phyloP scores from a whole-genome alignment of 352 stramenopile species.

The Phytopythium aichiense region DNA sequence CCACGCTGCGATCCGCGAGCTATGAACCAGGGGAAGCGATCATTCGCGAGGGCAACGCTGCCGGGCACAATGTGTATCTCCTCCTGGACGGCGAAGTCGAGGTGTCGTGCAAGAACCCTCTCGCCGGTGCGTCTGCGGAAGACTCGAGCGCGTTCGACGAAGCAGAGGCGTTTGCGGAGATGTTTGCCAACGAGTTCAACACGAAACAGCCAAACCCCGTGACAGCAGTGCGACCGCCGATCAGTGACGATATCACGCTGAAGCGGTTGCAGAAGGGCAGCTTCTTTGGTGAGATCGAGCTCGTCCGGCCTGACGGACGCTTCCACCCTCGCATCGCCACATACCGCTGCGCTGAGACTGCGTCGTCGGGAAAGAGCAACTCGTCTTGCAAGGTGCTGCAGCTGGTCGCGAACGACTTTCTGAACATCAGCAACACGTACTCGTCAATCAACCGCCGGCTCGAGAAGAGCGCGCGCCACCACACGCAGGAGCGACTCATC shows the following conservation, averaged over 20 bases:
- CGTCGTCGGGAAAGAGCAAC: conserved; percentile 11
- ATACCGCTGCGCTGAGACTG: conserved; percentile 47
- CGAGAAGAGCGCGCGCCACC: conserved; percentile 46
- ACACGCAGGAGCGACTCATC: conserved; percentile 71
- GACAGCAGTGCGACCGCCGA: conserved; percentile 7
- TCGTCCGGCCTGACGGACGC: conserved; percentile 62
- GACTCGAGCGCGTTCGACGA: conserved; percentile 17
- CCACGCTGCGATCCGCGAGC: conserved; percentile 61
- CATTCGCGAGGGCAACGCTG: conserved; percentile 64
- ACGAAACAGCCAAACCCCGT: conserved; percentile 15
- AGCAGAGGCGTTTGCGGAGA: conserved; percentile 25
- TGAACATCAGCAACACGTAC: conserved; percentile 76
- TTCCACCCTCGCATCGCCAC: conserved; percentile 71
- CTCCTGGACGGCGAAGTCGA: conserved; percentile 75
- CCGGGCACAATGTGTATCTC: conserved; percentile 74
- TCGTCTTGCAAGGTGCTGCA: conserved; percentile 72
- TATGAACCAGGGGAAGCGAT: conserved; percentile 67
- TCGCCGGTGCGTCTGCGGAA: conserved; percentile 26
- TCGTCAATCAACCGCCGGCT: conserved; percentile 66
- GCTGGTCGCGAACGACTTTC: conserved; percentile 72
- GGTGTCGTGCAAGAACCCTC: conserved; percentile 73
- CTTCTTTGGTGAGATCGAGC: conserved; percentile 79
- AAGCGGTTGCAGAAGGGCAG: conserved; percentile 60
- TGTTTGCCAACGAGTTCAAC: conserved; percentile 25
- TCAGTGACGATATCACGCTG: conserved; percentile 50